These are phyloP conservation scores for Trypanosoma conorhini DNA, from an alignment of 208 protist species.

Conservation along the genomic window DNA sequence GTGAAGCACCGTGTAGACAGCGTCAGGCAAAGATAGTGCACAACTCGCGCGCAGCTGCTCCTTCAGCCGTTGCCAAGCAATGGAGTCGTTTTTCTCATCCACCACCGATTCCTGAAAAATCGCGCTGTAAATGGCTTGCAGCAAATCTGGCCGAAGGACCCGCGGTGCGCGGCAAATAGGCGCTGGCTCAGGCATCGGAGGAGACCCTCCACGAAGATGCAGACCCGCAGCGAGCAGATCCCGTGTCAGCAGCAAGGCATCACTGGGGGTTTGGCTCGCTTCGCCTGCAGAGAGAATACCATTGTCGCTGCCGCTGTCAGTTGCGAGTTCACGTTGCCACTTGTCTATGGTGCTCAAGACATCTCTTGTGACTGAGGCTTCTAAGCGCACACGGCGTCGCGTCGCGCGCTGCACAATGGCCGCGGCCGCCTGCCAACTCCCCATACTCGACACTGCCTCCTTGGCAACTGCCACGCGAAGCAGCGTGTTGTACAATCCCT, in stretches of 20 bases:
- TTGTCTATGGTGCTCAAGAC: constrained; percentile 3
- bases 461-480: constrained; percentile 9
- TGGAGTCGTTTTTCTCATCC: neutral
- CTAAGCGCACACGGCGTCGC: constrained; percentile 6
- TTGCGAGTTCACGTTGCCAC: constrained; percentile 4
- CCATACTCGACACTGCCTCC: constrained; percentile 13
- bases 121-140: constrained; percentile 2
- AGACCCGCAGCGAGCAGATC: constrained; percentile 18
- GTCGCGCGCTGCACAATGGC: constrained; percentile 21
- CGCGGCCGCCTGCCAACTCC: constrained; percentile 16
- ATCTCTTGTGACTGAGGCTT: constrained; percentile 8
- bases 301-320: neutral
- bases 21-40: constrained; percentile 19
- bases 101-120: neutral
- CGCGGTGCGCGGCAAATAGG: neutral
- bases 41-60: constrained; percentile 24
- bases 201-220: constrained; percentile 5
- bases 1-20: constrained; percentile 26
- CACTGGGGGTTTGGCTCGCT: neutral
- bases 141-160: constrained; percentile 13
- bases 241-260: constrained; percentile 17
- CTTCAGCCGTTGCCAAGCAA: constrained; percentile 11
- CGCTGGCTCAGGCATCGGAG: neutral
- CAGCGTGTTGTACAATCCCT: constrained; percentile 24
- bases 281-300: neutral